Evolutionary conservation across 1,139 yeast species (phyloP).

Genomic region (Yamadazyma kanchanaburiensis): DNA sequence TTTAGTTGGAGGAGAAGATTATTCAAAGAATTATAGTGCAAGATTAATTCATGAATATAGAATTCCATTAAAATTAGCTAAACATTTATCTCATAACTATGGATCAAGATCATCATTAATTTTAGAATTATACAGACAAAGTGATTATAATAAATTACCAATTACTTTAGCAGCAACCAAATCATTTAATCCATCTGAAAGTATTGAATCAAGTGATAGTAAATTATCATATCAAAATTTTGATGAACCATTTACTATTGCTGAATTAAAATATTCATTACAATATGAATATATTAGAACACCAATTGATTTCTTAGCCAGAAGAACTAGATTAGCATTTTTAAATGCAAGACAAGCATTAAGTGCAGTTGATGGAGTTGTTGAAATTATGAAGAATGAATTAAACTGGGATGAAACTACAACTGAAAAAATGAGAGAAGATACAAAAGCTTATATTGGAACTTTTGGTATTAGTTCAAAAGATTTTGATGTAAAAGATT

Average conservation of each 20-base stretch:
- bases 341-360: constrained; percentile 85
- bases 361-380: constrained; percentile 79
- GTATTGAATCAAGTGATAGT: constrained; percentile 30
- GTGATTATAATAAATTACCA: constrained; percentile 58
- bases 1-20: constrained; percentile 74
- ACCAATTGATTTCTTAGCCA: constrained; percentile 85
- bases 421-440: constrained; percentile 52
- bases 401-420: constrained; percentile 68
- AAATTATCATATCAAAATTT: constrained; percentile 48
- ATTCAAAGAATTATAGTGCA: constrained; percentile 66
- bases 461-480: constrained; percentile 51
- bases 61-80: constrained; percentile 73
- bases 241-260: constrained; percentile 88
- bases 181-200: constrained; percentile 31
- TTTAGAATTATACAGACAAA: constrained; percentile 57
- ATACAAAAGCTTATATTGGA: constrained; percentile 57
- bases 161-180: constrained; percentile 51
- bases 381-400: constrained; percentile 79
- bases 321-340: constrained; percentile 93
- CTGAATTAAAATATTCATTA: constrained; percentile 82
- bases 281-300: constrained; percentile 84
- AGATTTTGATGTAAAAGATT: constrained; percentile 34
- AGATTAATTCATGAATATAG: constrained; percentile 78
- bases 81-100: constrained; percentile 80
- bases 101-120: constrained; percentile 87